Conservation (phyloP, 2,329 filamentous ascomycete species). For the Chaetomium globosum region DNA sequence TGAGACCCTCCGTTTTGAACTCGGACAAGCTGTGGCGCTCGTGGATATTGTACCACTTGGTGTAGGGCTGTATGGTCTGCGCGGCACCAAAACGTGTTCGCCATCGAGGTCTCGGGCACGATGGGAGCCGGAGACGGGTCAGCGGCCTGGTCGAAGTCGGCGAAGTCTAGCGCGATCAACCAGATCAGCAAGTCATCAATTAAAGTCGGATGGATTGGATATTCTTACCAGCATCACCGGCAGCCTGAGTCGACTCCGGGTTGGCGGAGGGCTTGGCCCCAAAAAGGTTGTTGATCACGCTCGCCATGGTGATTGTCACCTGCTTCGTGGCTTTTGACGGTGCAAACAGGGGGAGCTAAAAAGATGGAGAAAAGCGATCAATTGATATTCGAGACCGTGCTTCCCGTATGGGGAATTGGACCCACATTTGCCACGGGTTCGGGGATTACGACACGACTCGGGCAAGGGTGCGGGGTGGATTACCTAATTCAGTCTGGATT, state of each 20-base stretch:
- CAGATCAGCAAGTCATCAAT: neutral
- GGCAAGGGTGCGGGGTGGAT: neutral
- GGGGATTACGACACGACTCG: conserved; percentile 14
- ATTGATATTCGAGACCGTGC: conserved; percentile 13
- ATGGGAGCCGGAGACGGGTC: conserved; percentile 61
- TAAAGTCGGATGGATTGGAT: neutral
- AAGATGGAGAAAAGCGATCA: conserved; percentile 13
- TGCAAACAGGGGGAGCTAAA: conserved; percentile 15
- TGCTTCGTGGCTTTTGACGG: conserved; percentile 12
- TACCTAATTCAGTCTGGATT: neutral
- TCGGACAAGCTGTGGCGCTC: conserved; percentile 83
- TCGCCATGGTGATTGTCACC: conserved; percentile 50
- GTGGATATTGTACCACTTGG: conserved; percentile 96
- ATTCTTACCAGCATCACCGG: conserved; percentile 65
- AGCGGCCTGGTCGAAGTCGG: conserved; percentile 83
- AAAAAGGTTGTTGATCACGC: conserved; percentile 68
- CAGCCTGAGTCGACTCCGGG: conserved; percentile 51
- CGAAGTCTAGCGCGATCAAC: conserved; percentile 69
- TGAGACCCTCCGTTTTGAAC: conserved; percentile 83
- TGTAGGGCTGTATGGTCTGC: conserved; percentile 66
- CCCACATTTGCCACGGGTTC: conserved; percentile 2
- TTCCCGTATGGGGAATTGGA: neutral
- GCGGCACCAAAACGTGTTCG: conserved; percentile 52
- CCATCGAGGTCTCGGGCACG: conserved; percentile 40
- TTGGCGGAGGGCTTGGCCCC: conserved; percentile 65